Evolutionary conservation across 2,329 filamentous ascomycete genomes (phyloP).

Genomic region (Exophiala dermatitidis): DNA sequence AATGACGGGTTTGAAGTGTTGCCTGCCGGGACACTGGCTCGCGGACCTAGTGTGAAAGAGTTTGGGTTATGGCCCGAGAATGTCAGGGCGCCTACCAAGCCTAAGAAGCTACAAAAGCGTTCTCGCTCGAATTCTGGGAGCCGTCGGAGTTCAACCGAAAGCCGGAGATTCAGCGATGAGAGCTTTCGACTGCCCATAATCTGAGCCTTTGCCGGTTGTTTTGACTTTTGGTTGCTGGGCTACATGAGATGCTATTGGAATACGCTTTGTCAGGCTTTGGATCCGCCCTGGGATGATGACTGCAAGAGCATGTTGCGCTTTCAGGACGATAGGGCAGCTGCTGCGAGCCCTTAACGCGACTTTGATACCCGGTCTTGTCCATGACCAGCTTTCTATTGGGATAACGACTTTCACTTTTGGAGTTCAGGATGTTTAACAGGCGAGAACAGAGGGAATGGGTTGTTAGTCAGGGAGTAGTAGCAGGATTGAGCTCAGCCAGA

Average conservation of each 20-base stretch:
- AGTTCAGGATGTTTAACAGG: neutral
- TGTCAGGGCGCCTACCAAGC: slow-evolving; percentile 6
- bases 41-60: slow-evolving; percentile 15
- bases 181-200: slow-evolving; percentile 14
- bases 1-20: slow-evolving; percentile 25
- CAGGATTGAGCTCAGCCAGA: no score
- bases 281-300: neutral
- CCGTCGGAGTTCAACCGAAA: slow-evolving; percentile 15
- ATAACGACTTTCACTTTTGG: slow-evolving; percentile 6
- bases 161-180: slow-evolving; percentile 8
- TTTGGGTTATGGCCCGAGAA: slow-evolving; percentile 17
- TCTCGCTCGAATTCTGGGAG: slow-evolving; percentile 15
- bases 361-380: neutral
- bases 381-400: slow-evolving; percentile 5
- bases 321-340: neutral
- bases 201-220: slow-evolving; percentile 5
- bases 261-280: slow-evolving; percentile 16
- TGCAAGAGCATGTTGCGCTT: neutral
- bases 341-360: neutral
- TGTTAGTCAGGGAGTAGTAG: no score
- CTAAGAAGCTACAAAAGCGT: slow-evolving; percentile 20
- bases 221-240: neutral
- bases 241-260: slow-evolving; percentile 6
- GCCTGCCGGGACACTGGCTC: slow-evolving; percentile 22
- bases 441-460: no score